phyloP scores from a whole-genome alignment of 257 asterid species.

The Cynanchum wilfordii region DNA sequence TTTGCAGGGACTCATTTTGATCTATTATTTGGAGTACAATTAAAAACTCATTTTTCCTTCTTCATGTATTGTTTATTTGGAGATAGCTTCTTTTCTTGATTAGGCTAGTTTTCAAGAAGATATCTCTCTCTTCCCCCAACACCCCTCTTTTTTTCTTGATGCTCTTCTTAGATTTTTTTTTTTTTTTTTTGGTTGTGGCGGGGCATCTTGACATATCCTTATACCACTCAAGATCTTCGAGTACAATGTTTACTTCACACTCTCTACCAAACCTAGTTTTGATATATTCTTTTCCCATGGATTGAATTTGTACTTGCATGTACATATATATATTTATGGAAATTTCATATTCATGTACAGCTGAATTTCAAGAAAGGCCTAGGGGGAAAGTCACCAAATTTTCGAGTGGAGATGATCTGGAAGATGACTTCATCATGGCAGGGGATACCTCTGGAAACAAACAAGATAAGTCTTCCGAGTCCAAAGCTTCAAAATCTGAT shows the following conservation, averaged over 20 bases:
- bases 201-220: neutral
- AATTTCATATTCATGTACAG: slow-evolving; percentile 24
- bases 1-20: neutral
- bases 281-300: too few species aligned
- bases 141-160: neutral
- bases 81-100: neutral
- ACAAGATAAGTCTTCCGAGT: slow-evolving; percentile 20
- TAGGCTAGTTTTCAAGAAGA: neutral
- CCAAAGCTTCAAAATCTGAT: slow-evolving; percentile 1
- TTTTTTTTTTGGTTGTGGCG: neutral
- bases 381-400: slow-evolving; percentile 53
- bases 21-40: neutral
- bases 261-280: too few species aligned
- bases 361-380: slow-evolving; percentile 39
- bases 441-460: slow-evolving; percentile 22
- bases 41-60: too few species aligned
- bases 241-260: too few species aligned
- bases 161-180: neutral
- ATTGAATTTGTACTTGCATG: too few species aligned
- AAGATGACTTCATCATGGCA: slow-evolving; percentile 61
- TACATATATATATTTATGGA: too few species aligned
- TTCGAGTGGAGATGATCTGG: slow-evolving; percentile 84
- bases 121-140: neutral
- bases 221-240: too few species aligned
- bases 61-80: neutral